These are phyloP conservation scores for Coelastrella sp. DNA, from an alignment of 139 green algal species.

Conservation along the genomic window DNA sequence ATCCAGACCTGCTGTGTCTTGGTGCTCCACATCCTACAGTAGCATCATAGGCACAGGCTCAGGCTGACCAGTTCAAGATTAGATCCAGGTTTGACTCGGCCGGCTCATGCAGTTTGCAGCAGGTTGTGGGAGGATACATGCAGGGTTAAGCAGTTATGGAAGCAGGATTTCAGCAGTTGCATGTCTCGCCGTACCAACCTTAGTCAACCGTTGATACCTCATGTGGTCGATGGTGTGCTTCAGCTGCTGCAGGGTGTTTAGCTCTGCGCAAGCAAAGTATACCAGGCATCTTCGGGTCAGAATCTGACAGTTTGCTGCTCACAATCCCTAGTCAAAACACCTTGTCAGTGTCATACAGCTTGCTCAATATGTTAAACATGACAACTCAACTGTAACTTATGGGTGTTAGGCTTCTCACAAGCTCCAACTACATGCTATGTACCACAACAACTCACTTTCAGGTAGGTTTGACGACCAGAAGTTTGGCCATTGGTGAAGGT, in stretches of 20 bases:
- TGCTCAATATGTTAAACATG: too few relatives aligned
- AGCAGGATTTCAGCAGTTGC: not conserved
- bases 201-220: constrained; percentile 4
- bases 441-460: too few relatives aligned
- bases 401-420: too few relatives aligned
- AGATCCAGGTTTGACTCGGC: not conserved
- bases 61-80: not conserved
- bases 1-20: constrained; percentile 1
- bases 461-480: too few relatives aligned
- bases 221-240: not conserved
- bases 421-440: too few relatives aligned
- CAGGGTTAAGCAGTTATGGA: not conserved
- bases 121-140: not conserved
- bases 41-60: not conserved
- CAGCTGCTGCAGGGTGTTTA: not conserved
- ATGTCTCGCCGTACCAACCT: not conserved
- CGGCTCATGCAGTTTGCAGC: not conserved
- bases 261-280: not conserved
- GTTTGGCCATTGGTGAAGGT: too few relatives aligned
- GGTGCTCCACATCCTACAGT: constrained; percentile 29
- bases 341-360: too few relatives aligned
- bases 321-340: too few relatives aligned
- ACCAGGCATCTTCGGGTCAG: not conserved
- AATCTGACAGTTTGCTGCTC: not conserved
- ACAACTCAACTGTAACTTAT: too few relatives aligned